Base-by-base conservation (phyloP, 2,329 filamentous ascomycete genomes). In the Ophiocordyceps camponoti-leonardi region DNA sequence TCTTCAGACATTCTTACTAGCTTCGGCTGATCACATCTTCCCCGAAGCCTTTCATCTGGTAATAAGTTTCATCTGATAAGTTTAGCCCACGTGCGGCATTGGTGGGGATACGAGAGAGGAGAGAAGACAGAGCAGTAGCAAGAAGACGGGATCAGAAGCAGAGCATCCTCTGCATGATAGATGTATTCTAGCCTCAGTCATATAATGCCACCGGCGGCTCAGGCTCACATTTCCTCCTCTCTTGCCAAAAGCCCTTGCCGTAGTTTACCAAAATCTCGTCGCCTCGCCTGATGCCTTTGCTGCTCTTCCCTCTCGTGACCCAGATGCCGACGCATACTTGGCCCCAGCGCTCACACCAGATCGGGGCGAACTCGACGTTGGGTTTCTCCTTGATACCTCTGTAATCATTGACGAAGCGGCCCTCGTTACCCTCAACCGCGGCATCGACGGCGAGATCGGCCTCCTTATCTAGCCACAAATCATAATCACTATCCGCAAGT, bases 181-280 rank as follows among this genome's bases (percentile, higher is more conserved):
- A 11, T 11, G 20, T 18, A 12, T 18, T 12, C 11, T 10, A 10
- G 18, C 35, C 35, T 39, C 35, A 39, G 18, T 11, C n/a, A 19
- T 18, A 6, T 39, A 18, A 11, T 10, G 8, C n/a, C 35, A 6
- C 23, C 40, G 11, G 26, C 22, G 23, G 31, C 4, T 51, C 45
- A 13, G 48, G 52, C 40, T 41, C 43, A 4, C 52, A 52, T 2
- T 5, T 39, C 42, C 40, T 54, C 52, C 60, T 68, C 58, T 58
- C 56, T 63, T 67, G 56, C 76, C 78, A 82, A 50, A 83, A 81
- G 1, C 79, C 79, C 57, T 77, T 81, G 6, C 77, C 79, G 53
- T 82, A 81, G 51, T 74, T 80, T 13, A 82, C 73, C 44, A 81
- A 55, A 45, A 82, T 73, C 65, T 82, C 79, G 49, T 78, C 69